Conservation (phyloP, 139 green algal species). For the Coccomyxa sp. region DNA sequence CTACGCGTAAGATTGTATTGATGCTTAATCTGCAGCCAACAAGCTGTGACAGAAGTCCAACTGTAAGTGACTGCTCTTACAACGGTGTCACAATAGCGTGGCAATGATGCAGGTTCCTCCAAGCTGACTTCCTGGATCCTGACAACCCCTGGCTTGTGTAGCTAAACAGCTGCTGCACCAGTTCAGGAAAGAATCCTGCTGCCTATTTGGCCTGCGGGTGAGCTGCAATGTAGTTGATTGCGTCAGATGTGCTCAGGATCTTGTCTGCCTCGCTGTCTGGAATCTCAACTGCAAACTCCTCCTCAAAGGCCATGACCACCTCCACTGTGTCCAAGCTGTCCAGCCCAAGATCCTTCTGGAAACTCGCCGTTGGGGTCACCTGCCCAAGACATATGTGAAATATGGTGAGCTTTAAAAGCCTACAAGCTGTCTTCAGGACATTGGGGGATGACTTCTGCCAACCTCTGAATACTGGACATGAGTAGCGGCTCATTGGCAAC, state of each 20-base stretch:
- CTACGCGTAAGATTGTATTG: no score
- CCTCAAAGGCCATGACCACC: slow-evolving; percentile 99
- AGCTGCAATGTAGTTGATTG: slow-evolving; percentile 86
- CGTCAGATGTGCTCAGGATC: slow-evolving; percentile 82
- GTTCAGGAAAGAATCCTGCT: neutral
- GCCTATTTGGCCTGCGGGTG: slow-evolving; percentile 75
- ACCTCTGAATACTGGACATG: no score
- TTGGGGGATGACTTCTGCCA: no score
- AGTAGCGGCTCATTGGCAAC: no score
- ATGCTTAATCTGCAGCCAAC: no score
- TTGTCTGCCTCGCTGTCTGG: slow-evolving; percentile 97
- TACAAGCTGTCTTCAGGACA: neutral
- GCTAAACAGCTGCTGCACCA: neutral
- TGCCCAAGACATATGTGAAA: slow-evolving; percentile 15
- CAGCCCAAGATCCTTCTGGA: slow-evolving; percentile 94
- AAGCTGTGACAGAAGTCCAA: no score
- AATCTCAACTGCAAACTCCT: slow-evolving; percentile 99
- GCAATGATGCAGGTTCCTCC: no score
- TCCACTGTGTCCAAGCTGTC: slow-evolving; percentile 98
- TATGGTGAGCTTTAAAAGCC: slow-evolving; percentile 1
- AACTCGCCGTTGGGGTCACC: slow-evolving; percentile 70
- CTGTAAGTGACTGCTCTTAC: no score
- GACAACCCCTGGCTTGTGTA: no score
- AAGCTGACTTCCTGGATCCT: no score
- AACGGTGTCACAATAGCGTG: no score